phyloP scores from a whole-genome alignment of 2,329 filamentous ascomycete genomes.

The Amesomyces nigricolor region DNA sequence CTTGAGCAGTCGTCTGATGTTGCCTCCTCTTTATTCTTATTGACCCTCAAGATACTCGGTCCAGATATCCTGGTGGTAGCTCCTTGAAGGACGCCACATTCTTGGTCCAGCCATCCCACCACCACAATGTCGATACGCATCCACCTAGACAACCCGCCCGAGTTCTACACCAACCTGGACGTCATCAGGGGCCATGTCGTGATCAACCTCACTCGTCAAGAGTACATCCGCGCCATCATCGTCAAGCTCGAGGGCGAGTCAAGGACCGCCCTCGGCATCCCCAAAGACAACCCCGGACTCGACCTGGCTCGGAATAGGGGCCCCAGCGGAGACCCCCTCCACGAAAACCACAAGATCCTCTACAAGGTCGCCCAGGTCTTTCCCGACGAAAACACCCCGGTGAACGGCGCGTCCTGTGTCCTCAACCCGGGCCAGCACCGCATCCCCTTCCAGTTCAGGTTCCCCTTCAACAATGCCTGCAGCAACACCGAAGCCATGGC shows the following conservation, averaged over 20 bases:
- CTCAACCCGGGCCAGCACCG: constrained; percentile 65
- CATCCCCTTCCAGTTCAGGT: constrained; percentile 73
- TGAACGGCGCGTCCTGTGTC: constrained; percentile 40
- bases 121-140: constrained; percentile 60
- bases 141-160: constrained; percentile 58
- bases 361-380: constrained; percentile 72
- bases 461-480: constrained; percentile 72
- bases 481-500: constrained; percentile 48
- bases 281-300: constrained; percentile 35
- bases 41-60: too few relatives aligned
- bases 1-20: neutral
- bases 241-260: constrained; percentile 82
- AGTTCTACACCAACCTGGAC: constrained; percentile 78
- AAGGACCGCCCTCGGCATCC: constrained; percentile 56
- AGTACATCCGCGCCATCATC: constrained; percentile 65
- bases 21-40: neutral
- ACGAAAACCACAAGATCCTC: constrained; percentile 65
- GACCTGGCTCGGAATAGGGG: constrained; percentile 32
- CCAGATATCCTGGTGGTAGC: too few relatives aligned
- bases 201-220: constrained; percentile 56
- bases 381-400: constrained; percentile 48
- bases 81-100: too few relatives aligned
- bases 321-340: constrained; percentile 39
- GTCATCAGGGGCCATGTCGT: constrained; percentile 58
- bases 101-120: neutral